Base-by-base conservation (phyloP, 2,329 filamentous ascomycete species). In the Paradendryphiella salina region DNA sequence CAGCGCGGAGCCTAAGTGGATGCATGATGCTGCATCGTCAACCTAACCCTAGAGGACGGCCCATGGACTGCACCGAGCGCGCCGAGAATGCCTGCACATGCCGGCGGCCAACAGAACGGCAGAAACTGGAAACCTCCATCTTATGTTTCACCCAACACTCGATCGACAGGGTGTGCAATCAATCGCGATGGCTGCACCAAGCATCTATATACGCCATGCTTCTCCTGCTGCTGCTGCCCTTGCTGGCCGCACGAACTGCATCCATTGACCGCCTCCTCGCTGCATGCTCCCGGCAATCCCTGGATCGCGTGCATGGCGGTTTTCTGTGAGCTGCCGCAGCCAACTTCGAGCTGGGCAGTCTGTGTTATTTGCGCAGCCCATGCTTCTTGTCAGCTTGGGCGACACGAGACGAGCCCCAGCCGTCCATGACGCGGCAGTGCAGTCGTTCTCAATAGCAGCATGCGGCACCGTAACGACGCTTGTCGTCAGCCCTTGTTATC, bases 351-450 rank as follows among this genome's bases (percentile, higher is more conserved):
- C 21, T 23, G 8, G 7, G 23, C 23, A 26, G 23, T 26, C 33
- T 18, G 43, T 37, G 33, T 14, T 37, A 29, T 36, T 46, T 46
- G 43, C 33, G 11, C 43, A 14, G 34, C 28, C 34, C 43, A 38
- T 23, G 43, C 29, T 31, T 52, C 43, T 56, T 46, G 53, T 56
- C 56, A 52, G 53, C 56, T 49, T 45, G 13, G 39, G 44, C 49
- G 28, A 52, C 49, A 47, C 47, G 29, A 47, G 42, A 51, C 34
- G 43, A 46, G 8, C 6, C 21, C 5, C 21, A 23, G 21, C 21
- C 21, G 21, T 38, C 46, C 36, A 50, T 26, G 29, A 39, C 26
- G 41, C 36, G 21, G 14, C 14, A 15, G 21, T 37, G 15, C 37
- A 36, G 9, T 36, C 18, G 11, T 28, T 20, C 5, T 14, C n/a